These are phyloP conservation scores for Harringtonia lauricola DNA, from an alignment of 2,329 filamentous ascomycete species.

Conservation along the genomic window DNA sequence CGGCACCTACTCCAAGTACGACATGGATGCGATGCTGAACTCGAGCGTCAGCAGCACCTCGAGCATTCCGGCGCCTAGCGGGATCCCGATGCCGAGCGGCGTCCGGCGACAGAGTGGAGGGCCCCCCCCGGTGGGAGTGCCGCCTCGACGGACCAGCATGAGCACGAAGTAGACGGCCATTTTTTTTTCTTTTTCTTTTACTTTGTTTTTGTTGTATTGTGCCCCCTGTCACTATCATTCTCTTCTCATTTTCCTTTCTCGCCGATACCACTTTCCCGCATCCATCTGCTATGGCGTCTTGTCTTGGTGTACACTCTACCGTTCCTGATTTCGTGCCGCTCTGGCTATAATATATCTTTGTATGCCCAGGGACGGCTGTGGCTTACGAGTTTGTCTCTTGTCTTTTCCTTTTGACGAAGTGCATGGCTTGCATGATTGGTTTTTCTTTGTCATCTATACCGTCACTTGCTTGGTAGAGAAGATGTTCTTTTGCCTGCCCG, in stretches of 20 bases:
- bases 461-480: too few species aligned
- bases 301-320: neutral
- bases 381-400: neutral
- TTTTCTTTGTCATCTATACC: neutral
- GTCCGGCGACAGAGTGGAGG: conserved; percentile 21
- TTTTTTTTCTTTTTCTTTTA: neutral
- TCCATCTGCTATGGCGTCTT: neutral
- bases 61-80: conserved; percentile 24
- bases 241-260: neutral
- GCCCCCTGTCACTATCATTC: neutral
- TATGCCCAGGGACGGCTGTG: too few species aligned
- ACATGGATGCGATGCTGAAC: conserved; percentile 28
- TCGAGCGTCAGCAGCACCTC: conserved; percentile 4
- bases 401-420: conserved; percentile 1
- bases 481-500: neutral
- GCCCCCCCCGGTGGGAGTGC: neutral
- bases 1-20: conserved; percentile 39
- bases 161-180: conserved; percentile 21
- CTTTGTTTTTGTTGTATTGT: neutral
- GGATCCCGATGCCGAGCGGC: conserved; percentile 36
- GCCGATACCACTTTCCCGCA: conserved; percentile 3
- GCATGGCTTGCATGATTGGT: conserved; percentile 6
- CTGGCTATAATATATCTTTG: neutral
- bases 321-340: neutral
- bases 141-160: conserved; percentile 16